Evolutionary conservation across 2,329 filamentous ascomycete genomes (phyloP), one percentile per base, ranked within the genome.

Genomic region (Conoideocrella luteorostrata): DNA sequence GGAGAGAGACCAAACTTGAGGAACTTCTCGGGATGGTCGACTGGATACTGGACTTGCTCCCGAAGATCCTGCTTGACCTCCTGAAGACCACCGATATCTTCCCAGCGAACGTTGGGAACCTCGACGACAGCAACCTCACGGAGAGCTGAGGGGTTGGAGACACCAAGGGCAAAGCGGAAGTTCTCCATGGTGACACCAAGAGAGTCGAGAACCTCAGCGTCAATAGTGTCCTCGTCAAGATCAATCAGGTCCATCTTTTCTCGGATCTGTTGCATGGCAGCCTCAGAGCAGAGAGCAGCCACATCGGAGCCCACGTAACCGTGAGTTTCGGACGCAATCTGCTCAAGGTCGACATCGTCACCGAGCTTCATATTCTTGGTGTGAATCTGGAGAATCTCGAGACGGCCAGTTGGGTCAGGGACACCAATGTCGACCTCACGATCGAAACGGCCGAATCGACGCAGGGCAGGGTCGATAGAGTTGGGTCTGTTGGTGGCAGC

Each of bases 241-340:
- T 98, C 93, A 56, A 98, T 98, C 52, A 98, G 80, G 64, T 98
- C 93, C 93, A 98, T 98, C 85, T 98, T 98, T 73, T 98, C 93
- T 73, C 93, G 91, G 69, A 98, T 98, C 73, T 98, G 93, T 69
- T 98, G 93, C 93, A 98, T 98, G 52, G 93, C 93, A 63, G 93
- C 93, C 71, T 98, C 93, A 6, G 93, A 98, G 74, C 93, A 98
- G 48, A 98, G 88, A 23, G 93, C 95, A 47, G 93, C 93, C 66
- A 98, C 77, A 84, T 98, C 93, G 24, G 93, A 97, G 75, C 93
- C 93, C 54, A 98, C 93, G 59, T 97, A 98, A 72, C 93, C 93
- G 74, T 98, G 93, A 37, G 93, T 98, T 75, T 98, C 93, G 23
- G 93, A 82, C 43, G 93, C 93, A 60, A 98, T 96, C 60, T 89